Base-by-base conservation (phyloP, 1,139 yeast genomes). In the Hansenula anomala region DNA sequence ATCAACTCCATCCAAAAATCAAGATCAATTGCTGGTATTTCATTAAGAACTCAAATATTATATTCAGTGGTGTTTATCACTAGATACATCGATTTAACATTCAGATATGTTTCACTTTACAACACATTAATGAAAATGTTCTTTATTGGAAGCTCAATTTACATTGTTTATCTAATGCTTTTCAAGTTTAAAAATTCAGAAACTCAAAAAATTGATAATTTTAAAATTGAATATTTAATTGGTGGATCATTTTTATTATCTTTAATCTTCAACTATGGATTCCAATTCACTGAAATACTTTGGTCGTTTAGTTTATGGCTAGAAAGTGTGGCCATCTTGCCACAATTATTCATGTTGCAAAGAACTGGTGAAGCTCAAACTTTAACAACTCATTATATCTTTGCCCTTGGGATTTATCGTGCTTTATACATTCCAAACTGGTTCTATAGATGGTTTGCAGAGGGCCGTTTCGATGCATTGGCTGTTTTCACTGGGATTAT, bases 401-500 rank as follows among this genome's bases (percentile, higher is more conserved):
- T 90, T 61, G 96, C 97, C 2, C 69, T 92, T 58, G 98, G 98
- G 14, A 51, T 83, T 9, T 92, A 92, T 68, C 74, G 98, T 51
- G 86, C 89, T 0, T 69, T 92, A 41, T 92, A 92, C 62, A 78
- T 92, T 51, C 94, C 96, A 49, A 92, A 90, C 64, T 92, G 98
- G 98, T 63, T 89, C 51, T 90, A 89, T 73, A 78, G 97, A 60
- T 88, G 83, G 65, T 69, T 68, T 48, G 64, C 75, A 15, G 92
- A 84, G 51, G 75, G 72, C 29, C 75, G 77, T 52, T 72, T 84
- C 42, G 96, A 88, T 57, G 74, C 73, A 51, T 69, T 90, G 42
- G 74, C 95, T 10, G 69, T 90, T 9, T 56, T 76, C 26, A 84
- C 97, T 1, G 98, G 98, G 18, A 48, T 92, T 33, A 61, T 88